Base-by-base conservation (phyloP, 2,329 filamentous ascomycete genomes). In the Bretziella fagacearum region DNA sequence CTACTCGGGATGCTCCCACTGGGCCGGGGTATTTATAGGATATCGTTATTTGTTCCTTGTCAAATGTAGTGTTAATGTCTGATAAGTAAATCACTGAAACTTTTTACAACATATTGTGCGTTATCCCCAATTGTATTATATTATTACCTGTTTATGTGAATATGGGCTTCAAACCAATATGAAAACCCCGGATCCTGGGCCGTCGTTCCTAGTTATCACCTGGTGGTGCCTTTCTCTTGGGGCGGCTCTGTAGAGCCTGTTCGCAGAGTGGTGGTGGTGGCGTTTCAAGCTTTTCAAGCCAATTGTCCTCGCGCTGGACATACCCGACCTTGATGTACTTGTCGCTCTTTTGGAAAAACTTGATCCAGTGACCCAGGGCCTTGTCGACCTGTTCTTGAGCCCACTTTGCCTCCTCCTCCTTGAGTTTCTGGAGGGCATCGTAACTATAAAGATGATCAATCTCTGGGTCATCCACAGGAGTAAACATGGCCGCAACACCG, bases 401-500 rank as follows among this genome's bases (percentile, higher is more conserved):
- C 43, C 70, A 64, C 45, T 69, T 67, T 44, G 70, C 55, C 65
- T 94, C 89, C 59, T 71, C 62, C 55, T 73, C 72, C 52, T 74
- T 72, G 48, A 76, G 50, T 29, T 53, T 59, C 48, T 61, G 64
- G 52, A 80, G 62, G 57, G 78, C 69, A 11, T 66, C 68, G 15
- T 71, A 65, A 29, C 63, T 65, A 63, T 68, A 79, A 56, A 71
- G 62, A 29, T 58, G 56, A 60, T 87, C 81, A 22, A 81, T 70
- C 47, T 68, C 66, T 1, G 70, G 66, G 56, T 79, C 69, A 59
- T 80, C 75, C 27, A 75, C 55, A 1, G 77, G 77, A 6, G 89
- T 59, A 63, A 77, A 96, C 74, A 93, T 91, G 53, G 79, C 73
- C 65, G 96, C 91, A 3, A 84, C 80, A 39, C 91, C 91, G 52